phyloP scores from a whole-genome alignment of 768 basidiomycete genomes.

The Epithele typhae region DNA sequence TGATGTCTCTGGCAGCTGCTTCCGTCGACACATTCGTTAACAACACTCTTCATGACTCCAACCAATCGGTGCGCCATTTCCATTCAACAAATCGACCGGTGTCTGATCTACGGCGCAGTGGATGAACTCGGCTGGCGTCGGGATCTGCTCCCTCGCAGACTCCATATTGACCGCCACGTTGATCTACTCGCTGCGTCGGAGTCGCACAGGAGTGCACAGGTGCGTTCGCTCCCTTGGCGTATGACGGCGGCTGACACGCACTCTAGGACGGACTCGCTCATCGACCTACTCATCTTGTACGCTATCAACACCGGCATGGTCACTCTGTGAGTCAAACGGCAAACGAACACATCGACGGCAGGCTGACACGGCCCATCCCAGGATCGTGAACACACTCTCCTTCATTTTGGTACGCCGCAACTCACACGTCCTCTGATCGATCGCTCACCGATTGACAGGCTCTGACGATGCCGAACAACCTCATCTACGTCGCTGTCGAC shows the following conservation, averaged over 20 bases:
- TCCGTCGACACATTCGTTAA: neutral
- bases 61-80: slow-evolving; percentile 3
- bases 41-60: neutral
- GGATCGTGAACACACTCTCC: slow-evolving; percentile 3
- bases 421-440: neutral
- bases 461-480: slow-evolving; percentile 9
- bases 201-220: slow-evolving; percentile 7
- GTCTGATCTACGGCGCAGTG: neutral
- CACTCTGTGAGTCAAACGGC: no score
- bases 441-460: slow-evolving; percentile 2
- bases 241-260: no score
- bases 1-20: no score
- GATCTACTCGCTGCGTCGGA: slow-evolving; percentile 1
- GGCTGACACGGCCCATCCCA: no score
- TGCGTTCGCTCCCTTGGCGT: no score
- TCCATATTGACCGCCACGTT: slow-evolving; percentile 3
- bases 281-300: slow-evolving; percentile 10
- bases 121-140: slow-evolving; percentile 8
- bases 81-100: no score
- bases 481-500: slow-evolving; percentile 7
- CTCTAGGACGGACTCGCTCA: slow-evolving; percentile 5
- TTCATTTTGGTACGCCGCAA: slow-evolving; percentile 8
- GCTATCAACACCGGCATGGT: slow-evolving; percentile 6
- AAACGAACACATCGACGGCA: no score
- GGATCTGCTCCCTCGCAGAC: slow-evolving; percentile 2